A percentile compares a stretch with the other conserved stretches of the same genome.
Evolutionary conservation across 1,284 basidiomycete species (phyloP).

Genomic region (Leccinum fuscescens): DNA sequence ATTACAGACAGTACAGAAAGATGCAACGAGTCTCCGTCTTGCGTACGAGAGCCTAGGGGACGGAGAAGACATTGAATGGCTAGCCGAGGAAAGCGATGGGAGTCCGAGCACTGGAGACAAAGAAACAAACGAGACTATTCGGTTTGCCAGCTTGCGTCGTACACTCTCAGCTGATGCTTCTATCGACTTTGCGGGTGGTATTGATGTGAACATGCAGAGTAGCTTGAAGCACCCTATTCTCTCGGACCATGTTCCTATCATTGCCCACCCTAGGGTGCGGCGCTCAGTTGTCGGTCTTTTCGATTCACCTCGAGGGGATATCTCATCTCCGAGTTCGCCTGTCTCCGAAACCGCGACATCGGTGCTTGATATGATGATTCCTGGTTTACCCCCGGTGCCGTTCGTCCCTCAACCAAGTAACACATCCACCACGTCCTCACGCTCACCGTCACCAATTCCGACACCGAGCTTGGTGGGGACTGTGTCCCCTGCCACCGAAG

Average conservation of each 20-base stretch:
- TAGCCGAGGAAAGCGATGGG: constrained; percentile 30
- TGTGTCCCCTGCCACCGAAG: constrained; percentile 9
- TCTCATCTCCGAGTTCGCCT: constrained; percentile 7
- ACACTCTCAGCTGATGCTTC: constrained; percentile 35
- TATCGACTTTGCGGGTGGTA: constrained; percentile 31
- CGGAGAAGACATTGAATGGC: constrained; percentile 47
- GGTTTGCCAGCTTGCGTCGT: constrained; percentile 44
- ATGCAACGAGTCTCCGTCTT: constrained; percentile 66
- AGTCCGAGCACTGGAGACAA: constrained; percentile 23
- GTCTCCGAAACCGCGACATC: constrained; percentile 19
- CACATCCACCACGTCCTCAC: constrained; percentile 22
- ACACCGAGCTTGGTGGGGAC: constrained; percentile 19
- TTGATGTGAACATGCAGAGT: constrained; percentile 37
- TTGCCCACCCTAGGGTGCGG: constrained; percentile 38
- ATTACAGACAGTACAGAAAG: constrained; percentile 65
- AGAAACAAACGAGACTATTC: constrained; percentile 38
- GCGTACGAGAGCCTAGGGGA: constrained; percentile 72
- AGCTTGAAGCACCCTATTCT: constrained; percentile 28
- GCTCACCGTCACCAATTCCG: constrained; percentile 26
- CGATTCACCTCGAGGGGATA: constrained; percentile 34
- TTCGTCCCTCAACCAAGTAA: constrained; percentile 34
- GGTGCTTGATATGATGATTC: constrained; percentile 33
- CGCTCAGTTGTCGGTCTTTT: constrained; percentile 68
- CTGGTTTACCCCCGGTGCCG: constrained; percentile 34
- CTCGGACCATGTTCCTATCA: constrained; percentile 19